phyloP scores from a whole-genome alignment of 805 yeast genomes.

The Torulaspora franciscae region DNA sequence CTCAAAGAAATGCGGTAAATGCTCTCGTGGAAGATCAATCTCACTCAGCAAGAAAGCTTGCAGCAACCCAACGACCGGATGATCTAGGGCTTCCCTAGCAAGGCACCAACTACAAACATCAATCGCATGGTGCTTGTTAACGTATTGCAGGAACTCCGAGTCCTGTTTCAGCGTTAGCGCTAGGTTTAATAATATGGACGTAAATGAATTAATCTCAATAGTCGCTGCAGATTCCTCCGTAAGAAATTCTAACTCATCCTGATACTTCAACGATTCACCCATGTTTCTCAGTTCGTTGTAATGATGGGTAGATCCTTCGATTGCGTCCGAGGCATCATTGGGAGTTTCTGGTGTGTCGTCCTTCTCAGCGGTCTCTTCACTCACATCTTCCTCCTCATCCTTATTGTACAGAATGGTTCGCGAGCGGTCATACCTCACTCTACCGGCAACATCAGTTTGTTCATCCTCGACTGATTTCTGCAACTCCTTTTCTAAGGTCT shows the following conservation, averaged over 20 bases:
- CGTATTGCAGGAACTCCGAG: conserved; percentile 16
- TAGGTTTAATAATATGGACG: conserved; percentile 24
- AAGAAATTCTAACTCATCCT: conserved; percentile 38
- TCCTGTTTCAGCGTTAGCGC: conserved; percentile 20
- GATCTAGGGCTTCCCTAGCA: neutral
- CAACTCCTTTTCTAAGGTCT: conserved; percentile 8
- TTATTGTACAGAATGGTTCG: conserved; percentile 21
- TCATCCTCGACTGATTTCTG: conserved; percentile 7
- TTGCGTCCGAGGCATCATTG: neutral
- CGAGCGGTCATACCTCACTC: conserved; percentile 20
- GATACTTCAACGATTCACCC: conserved; percentile 36
- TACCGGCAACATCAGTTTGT: neutral
- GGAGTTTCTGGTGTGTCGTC: neutral
- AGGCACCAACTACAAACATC: conserved; percentile 28
- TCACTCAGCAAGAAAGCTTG: conserved; percentile 16
- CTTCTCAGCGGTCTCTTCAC: conserved; percentile 9
- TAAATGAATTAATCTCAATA: conserved; percentile 4
- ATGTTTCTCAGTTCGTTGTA: conserved; percentile 30
- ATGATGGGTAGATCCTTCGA: conserved; percentile 17
- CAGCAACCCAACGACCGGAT: conserved; percentile 13
- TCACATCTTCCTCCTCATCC: conserved; percentile 14
- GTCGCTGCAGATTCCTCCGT: conserved; percentile 16
- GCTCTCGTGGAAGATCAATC: conserved; percentile 6
- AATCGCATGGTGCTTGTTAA: conserved; percentile 14
- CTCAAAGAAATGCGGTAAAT: conserved; percentile 8